Evolutionary conservation across 2,329 filamentous ascomycete species (phyloP).

Genomic region (Zasmidium cellare): DNA sequence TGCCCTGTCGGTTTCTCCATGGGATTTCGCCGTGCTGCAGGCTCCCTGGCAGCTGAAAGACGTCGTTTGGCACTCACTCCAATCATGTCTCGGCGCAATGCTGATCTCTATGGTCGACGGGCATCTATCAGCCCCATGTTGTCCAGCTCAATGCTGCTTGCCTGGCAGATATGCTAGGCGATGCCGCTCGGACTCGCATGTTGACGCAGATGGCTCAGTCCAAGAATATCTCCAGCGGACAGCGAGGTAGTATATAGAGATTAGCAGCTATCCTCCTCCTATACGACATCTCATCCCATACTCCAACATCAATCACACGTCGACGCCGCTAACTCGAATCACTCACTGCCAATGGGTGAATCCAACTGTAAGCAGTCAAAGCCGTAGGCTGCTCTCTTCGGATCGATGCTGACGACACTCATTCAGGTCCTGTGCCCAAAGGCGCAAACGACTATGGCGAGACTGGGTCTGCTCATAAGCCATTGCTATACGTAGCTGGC

Average conservation of each 20-base stretch:
- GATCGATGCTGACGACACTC: background rate
- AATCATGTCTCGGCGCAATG: background rate
- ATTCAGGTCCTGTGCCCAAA: conserved; percentile 1
- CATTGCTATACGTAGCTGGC: conserved; percentile 21
- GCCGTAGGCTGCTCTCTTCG: background rate
- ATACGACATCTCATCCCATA: background rate
- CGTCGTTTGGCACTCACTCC: background rate
- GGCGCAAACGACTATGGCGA: conserved; percentile 37
- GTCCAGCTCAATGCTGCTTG: background rate
- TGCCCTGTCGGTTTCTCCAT: background rate
- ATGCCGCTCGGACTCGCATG: background rate
- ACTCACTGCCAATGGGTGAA: background rate
- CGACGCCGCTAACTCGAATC: background rate
- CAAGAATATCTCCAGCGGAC: background rate
- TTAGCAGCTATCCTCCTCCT: background rate
- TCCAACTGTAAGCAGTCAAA: background rate
- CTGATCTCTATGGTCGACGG: background rate
- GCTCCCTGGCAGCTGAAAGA: background rate
- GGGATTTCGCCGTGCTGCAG: background rate
- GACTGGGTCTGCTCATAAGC: conserved; percentile 20
- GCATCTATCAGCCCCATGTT: background rate
- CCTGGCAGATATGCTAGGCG: background rate
- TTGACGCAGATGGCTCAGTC: background rate
- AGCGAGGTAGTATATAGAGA: background rate
- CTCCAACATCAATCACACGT: background rate